Evolutionary conservation across 1,284 basidiomycete species (phyloP), one percentile per base, ranked within the genome.

Genomic region (Heterobasidion parviporum): DNA sequence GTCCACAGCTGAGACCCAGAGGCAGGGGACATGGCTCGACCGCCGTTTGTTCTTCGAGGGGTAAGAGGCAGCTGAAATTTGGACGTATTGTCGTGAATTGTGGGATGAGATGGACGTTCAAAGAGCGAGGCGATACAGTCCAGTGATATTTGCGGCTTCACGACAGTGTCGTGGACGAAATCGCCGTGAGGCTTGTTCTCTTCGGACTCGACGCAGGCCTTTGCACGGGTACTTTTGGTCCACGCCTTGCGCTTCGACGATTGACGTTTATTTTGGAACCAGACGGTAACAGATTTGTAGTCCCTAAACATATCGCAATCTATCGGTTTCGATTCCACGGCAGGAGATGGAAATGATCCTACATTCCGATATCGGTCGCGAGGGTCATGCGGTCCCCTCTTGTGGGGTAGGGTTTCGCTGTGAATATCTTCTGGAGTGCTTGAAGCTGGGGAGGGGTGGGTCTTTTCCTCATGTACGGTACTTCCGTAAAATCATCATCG

Each of bases 261-360:
- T 64, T 70, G 45, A 50, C 77, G 74, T 62, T 71, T 76, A 61
- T 79, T 78, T 63, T 79, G 77, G 62, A 77, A 78, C 76, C 77
- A 78, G 44, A 77, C 72, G 54, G 74, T 78, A 56, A 79, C 65
- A 15, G 76, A 72, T 63, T 77, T 79, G 61, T 75, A 65, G 50
- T 77, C 73, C 68, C 75, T 76, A 33, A 55, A 60, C 16, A 8
- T 10, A 50, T 5, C 26, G 26, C 26, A 50, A 3, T 50, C 14
- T 12, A n/a, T 41, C 38, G n/a, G n/a, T 41, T 26, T 26, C 12
- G 38, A 41, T 12, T n/a, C 3, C 38, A n/a, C 6, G n/a, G 2
- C 38, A 26, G 50, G 26, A 34, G 14, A 8, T 41, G 53, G 49
- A 36, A 50, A 57, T 36, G 4, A n/a, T 68, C 74, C 47, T 56